A percentile compares a stretch with the other conserved stretches of the same genome.
phyloP scores from a whole-genome alignment of 2,329 filamentous ascomycete species.

The Sclerotiophoma versabilis region DNA sequence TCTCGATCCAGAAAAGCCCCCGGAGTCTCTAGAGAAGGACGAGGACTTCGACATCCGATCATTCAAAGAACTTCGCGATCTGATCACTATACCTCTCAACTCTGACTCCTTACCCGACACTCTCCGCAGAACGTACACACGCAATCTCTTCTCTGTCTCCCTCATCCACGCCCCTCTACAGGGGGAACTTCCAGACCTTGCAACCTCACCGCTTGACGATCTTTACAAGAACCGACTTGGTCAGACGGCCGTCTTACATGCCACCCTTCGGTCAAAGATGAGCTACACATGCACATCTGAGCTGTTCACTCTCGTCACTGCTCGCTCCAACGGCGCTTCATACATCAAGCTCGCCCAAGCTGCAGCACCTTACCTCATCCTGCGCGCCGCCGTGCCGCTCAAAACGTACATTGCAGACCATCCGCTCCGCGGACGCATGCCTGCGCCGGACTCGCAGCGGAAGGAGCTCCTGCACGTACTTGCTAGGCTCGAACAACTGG shows the following conservation, averaged over 20 bases:
- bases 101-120: slow-evolving; percentile 69
- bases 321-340: slow-evolving; percentile 53
- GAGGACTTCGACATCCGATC: slow-evolving; percentile 81
- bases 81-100: slow-evolving; percentile 79
- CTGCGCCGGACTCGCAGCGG: slow-evolving; percentile 81
- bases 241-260: slow-evolving; percentile 71
- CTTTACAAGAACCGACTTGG: slow-evolving; percentile 73
- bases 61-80: slow-evolving; percentile 71
- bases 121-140: slow-evolving; percentile 73
- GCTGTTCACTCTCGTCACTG: slow-evolving; percentile 64
- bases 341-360: slow-evolving; percentile 73
- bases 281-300: slow-evolving; percentile 82
- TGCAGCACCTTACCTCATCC: slow-evolving; percentile 79
- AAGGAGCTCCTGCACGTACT: slow-evolving; percentile 80
- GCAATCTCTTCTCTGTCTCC: slow-evolving; percentile 80
- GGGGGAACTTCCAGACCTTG: slow-evolving; percentile 62
- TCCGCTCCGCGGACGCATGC: slow-evolving; percentile 84
- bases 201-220: slow-evolving; percentile 62
- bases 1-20: slow-evolving; percentile 48
- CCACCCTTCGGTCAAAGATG: slow-evolving; percentile 73
- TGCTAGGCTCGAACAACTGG: slow-evolving; percentile 68
- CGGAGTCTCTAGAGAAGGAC: slow-evolving; percentile 59
- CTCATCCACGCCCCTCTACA: slow-evolving; percentile 77
- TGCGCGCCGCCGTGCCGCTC: slow-evolving; percentile 81
- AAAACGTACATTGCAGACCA: slow-evolving; percentile 90